phyloP scores from a whole-genome alignment of 768 basidiomycete species.

The Astraeus odoratus region DNA sequence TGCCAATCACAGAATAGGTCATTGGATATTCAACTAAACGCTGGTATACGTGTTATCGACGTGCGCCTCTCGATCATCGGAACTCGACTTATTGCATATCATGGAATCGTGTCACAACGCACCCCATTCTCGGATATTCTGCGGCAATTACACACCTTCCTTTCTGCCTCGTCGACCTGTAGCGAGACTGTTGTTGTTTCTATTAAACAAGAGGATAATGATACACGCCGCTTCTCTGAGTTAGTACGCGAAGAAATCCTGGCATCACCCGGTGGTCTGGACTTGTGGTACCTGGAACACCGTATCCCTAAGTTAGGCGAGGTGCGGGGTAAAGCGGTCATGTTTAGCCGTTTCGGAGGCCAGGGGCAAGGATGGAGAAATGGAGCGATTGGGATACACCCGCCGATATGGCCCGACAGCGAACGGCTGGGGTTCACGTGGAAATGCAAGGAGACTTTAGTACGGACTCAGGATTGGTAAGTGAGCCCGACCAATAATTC shows the following conservation, averaged over 20 bases:
- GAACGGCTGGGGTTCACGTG: conserved; percentile 67
- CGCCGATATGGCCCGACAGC: conserved; percentile 80
- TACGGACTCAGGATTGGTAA: conserved; percentile 84
- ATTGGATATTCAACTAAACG: conserved; percentile 60
- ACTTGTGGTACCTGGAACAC: conserved; percentile 81
- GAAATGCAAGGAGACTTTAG: conserved; percentile 61
- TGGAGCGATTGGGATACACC: conserved; percentile 81
- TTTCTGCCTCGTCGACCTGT: conserved; percentile 47
- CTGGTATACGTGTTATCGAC: conserved; percentile 79
- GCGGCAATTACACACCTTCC: conserved; percentile 51
- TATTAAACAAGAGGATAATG: conserved; percentile 81
- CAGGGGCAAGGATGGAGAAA: conserved; percentile 63
- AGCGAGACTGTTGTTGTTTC: conserved; percentile 80
- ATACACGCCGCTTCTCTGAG: conserved; percentile 48
- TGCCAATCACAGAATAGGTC: conserved; percentile 66
- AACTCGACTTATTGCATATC: conserved; percentile 65
- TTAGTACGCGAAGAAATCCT: conserved; percentile 62
- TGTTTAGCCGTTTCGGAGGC: conserved; percentile 83
- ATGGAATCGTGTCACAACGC: conserved; percentile 68
- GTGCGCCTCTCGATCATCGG: conserved; percentile 68
- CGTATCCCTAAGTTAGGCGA: conserved; percentile 76
- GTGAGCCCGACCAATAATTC: conserved; percentile 7
- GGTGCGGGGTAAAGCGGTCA: conserved; percentile 75
- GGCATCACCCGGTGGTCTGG: conserved; percentile 39
- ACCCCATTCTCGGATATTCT: conserved; percentile 65